phyloP scores from a whole-genome alignment of 441 rosid species.

The Populus hybrid region DNA sequence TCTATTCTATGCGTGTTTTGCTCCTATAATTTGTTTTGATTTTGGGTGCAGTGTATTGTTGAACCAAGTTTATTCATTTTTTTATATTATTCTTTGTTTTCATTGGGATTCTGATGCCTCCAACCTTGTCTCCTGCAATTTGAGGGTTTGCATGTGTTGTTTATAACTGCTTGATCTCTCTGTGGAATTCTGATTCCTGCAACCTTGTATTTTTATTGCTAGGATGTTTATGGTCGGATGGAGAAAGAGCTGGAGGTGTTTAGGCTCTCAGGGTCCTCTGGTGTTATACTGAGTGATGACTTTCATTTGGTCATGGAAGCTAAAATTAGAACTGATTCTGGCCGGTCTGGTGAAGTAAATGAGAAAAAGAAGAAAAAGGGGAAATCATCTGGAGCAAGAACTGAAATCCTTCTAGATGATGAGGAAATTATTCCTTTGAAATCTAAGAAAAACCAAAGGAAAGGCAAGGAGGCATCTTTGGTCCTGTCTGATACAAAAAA shows the following conservation, averaged over 20 bases:
- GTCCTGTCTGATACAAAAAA: constrained; percentile 51
- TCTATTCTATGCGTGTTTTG: neutral
- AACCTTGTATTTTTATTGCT: constrained; percentile 25
- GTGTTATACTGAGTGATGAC: constrained; percentile 33
- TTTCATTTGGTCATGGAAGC: constrained; percentile 37
- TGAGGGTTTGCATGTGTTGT: neutral
- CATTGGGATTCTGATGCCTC: neutral
- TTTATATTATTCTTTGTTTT: neutral
- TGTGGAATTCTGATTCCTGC: constrained; percentile 24
- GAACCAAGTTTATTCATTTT: neutral
- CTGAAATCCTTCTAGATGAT: constrained; percentile 58
- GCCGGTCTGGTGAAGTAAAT: constrained; percentile 43
- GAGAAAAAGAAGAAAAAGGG: constrained; percentile 84
- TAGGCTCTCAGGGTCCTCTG: constrained; percentile 48
- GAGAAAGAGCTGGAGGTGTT: constrained; percentile 76
- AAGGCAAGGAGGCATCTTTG: constrained; percentile 66
- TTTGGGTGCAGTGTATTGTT: neutral
- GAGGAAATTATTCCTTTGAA: constrained; percentile 61
- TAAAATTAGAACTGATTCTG: constrained; percentile 44
- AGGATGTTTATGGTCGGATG: constrained; percentile 72
- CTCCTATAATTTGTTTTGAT: neutral
- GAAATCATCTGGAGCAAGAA: constrained; percentile 56
- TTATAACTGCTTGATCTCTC: neutral
- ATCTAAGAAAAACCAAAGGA: constrained; percentile 86
- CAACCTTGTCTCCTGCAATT: neutral